Percentiles rank a stretch among this genome's conserved stretches.
phyloP scores from a whole-genome alignment of 257 asterid species.

The Anisodus tanguticus region DNA sequence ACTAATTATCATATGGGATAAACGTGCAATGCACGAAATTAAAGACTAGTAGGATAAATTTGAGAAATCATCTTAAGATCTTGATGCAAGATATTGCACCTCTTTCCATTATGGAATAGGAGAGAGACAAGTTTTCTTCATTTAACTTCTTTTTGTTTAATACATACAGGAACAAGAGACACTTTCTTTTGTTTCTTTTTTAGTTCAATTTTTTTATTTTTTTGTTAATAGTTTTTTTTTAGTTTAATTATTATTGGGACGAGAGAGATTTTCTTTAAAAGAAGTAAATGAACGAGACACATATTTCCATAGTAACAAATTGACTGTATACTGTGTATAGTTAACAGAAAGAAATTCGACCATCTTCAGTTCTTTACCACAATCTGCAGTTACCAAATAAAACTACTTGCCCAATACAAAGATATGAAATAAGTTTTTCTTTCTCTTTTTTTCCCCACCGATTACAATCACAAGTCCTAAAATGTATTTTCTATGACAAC shows the following conservation, averaged over 20 bases:
- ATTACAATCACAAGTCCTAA: slow-evolving; percentile 4
- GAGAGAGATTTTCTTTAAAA: not conserved
- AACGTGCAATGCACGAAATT: not conserved
- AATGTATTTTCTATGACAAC: not conserved
- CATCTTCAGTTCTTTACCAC: not conserved
- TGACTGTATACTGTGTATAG: slow-evolving; percentile 1
- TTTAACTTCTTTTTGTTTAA: not conserved
- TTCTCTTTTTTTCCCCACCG: not conserved
- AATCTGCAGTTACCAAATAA: slow-evolving; percentile 6
- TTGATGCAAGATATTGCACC: slow-evolving; percentile 6
- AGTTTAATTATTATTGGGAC: not conserved
- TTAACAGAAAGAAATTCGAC: not conserved
- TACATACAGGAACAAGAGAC: not conserved
- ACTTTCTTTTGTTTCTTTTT: not conserved
- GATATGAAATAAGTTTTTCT: not conserved
- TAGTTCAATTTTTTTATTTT: not conserved
- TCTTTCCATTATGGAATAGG: not conserved
- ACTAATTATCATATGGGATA: slow-evolving; percentile 2
- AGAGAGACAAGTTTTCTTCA: not conserved
- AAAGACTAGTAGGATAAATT: not conserved
- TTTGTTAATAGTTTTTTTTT: not conserved
- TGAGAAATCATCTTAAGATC: slow-evolving; percentile 15
- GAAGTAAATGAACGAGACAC: not conserved
- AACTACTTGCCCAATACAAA: slow-evolving; percentile 17
- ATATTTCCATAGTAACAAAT: not conserved